These are phyloP conservation scores for Lactarius tabidus DNA, from an alignment of 768 basidiomycete species.

Conservation along the genomic window DNA sequence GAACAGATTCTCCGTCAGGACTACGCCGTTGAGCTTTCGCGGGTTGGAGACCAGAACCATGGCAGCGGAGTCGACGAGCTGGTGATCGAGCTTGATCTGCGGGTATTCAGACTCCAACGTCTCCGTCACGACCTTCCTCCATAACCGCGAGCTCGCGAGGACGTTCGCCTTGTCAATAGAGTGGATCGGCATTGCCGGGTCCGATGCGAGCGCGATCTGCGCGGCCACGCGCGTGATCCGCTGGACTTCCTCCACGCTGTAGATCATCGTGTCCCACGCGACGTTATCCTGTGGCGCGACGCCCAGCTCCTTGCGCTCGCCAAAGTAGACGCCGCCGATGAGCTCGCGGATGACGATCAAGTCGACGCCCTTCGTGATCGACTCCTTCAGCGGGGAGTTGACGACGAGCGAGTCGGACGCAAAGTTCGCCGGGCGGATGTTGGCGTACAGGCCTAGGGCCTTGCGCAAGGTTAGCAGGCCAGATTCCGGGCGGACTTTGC, in stretches of 20 bases:
- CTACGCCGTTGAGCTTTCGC: conserved; percentile 88
- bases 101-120: conserved; percentile 84
- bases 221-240: conserved; percentile 95
- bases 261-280: conserved; percentile 92
- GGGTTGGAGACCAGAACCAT: conserved; percentile 94
- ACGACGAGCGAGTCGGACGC: conserved; percentile 85
- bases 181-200: conserved; percentile 85
- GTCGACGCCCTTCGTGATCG: conserved; percentile 77
- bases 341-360: conserved; percentile 95
- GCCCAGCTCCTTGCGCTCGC: conserved; percentile 83
- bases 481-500: conserved; percentile 86
- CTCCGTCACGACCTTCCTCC: conserved; percentile 91
- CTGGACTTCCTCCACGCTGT: conserved; percentile 87
- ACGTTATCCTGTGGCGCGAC: conserved; percentile 56
- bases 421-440: conserved; percentile 95
- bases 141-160: conserved; percentile 87
- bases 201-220: conserved; percentile 75
- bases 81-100: conserved; percentile 81
- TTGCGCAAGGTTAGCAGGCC: conserved; percentile 89
- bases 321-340: conserved; percentile 96
- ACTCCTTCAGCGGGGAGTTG: conserved; percentile 85
- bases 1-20: conserved; percentile 94
- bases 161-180: conserved; percentile 99
- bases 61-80: conserved; percentile 91
- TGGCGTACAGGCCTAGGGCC: conserved; percentile 91